Percentiles rank a stretch among this genome's conserved stretches.
phyloP scores from a whole-genome alignment of 441 rosid genomes.

The Croton setiger region DNA sequence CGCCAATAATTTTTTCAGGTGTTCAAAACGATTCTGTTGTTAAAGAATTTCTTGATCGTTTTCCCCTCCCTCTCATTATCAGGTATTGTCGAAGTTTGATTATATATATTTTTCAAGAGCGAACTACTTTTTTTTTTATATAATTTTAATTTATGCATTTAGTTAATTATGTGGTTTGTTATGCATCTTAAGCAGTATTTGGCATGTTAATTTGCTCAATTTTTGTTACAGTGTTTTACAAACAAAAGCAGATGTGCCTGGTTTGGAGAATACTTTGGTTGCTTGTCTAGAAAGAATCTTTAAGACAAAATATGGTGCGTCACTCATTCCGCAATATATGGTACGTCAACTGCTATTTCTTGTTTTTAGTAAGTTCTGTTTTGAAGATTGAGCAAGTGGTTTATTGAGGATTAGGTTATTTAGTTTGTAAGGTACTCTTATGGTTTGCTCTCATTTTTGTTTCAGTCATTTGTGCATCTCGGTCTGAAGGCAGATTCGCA shows the following conservation, averaged over 20 bases:
- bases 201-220: not conserved
- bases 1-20: slow-evolving; percentile 35
- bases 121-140: not conserved
- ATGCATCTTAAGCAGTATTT: not conserved
- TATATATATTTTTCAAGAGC: not conserved
- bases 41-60: slow-evolving; percentile 70
- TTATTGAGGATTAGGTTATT: not conserved
- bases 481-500: slow-evolving; percentile 70
- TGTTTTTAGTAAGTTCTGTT: not conserved
- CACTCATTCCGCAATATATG: slow-evolving; percentile 72
- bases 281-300: slow-evolving; percentile 73
- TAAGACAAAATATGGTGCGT: slow-evolving; percentile 73
- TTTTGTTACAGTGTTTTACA: slow-evolving; percentile 56
- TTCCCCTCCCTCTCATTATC: slow-evolving; percentile 76
- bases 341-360: slow-evolving; percentile 29
- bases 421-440: not conserved
- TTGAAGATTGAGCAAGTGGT: not conserved
- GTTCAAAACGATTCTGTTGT: slow-evolving; percentile 56
- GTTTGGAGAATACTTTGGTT: slow-evolving; percentile 48
- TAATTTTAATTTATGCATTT: not conserved
- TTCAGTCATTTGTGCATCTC: slow-evolving; percentile 63
- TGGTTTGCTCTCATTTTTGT: slow-evolving; percentile 7
- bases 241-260: slow-evolving; percentile 50
- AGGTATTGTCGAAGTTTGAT: slow-evolving; percentile 30
- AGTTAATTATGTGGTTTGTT: not conserved